These are phyloP conservation scores for Somion occarium DNA, from an alignment of 1,284 basidiomycete species.

Conservation along the genomic window DNA sequence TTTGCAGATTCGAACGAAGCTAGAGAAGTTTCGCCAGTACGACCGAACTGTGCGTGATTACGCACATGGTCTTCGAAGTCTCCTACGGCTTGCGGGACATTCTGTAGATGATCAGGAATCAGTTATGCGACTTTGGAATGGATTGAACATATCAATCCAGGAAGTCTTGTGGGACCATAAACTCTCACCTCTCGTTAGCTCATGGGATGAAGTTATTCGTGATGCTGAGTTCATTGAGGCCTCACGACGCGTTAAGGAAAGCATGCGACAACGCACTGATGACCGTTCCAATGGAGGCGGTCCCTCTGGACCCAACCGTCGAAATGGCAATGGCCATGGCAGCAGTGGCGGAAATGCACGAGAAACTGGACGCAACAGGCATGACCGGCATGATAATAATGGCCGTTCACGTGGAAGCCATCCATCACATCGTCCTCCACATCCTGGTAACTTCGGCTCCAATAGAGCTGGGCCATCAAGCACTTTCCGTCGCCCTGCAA, in stretches of 20 bases:
- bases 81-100: conserved; percentile 29
- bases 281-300: not conserved
- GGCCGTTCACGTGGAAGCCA: not conserved
- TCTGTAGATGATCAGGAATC: conserved; percentile 22
- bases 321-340: not conserved
- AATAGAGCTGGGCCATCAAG: not conserved
- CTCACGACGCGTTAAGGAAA: conserved; percentile 13
- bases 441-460: not conserved
- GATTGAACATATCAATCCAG: conserved; percentile 26
- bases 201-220: conserved; percentile 11
- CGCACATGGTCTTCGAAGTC: conserved; percentile 26
- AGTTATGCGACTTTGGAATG: conserved; percentile 31
- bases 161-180: conserved; percentile 23
- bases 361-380: not conserved
- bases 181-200: conserved; percentile 20
- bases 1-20: conserved; percentile 13
- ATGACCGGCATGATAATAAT: too few relatives aligned
- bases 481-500: not conserved
- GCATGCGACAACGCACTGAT: not conserved
- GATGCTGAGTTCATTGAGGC: conserved; percentile 2
- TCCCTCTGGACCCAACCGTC: not conserved
- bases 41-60: conserved; percentile 19
- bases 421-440: not conserved
- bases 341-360: not conserved
- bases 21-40: conserved; percentile 15